These are phyloP conservation scores for Clathrus columnatus DNA, from an alignment of 768 basidiomycete genomes.

Conservation along the genomic window DNA sequence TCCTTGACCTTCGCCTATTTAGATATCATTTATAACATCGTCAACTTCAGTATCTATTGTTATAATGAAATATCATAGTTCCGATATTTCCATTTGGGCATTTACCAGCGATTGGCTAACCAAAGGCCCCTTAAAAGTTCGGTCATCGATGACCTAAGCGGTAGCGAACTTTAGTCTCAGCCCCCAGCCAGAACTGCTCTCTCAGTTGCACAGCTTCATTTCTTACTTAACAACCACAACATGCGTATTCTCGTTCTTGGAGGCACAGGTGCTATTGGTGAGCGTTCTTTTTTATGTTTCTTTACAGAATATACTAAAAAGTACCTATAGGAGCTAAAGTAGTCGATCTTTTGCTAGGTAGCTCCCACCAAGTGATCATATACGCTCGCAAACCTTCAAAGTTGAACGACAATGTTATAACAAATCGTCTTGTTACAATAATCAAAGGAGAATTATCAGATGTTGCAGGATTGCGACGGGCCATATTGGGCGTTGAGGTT, in stretches of 20 bases:
- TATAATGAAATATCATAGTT: too few species aligned
- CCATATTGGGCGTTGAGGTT: conserved; percentile 48
- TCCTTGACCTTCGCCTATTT: too few species aligned
- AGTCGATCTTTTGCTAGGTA: conserved; percentile 29
- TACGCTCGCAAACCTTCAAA: conserved; percentile 61
- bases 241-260: neutral
- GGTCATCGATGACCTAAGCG: neutral
- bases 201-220: too few species aligned
- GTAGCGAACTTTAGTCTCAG: neutral
- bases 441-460: conserved; percentile 52
- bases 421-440: conserved; percentile 38
- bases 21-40: too few species aligned
- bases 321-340: neutral
- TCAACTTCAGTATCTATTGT: too few species aligned
- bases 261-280: neutral
- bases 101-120: neutral
- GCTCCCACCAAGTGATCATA: conserved; percentile 41
- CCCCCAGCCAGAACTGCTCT: neutral
- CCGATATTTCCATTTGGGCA: too few species aligned
- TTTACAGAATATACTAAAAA: neutral
- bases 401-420: conserved; percentile 40
- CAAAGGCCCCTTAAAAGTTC: neutral
- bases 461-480: conserved; percentile 36
- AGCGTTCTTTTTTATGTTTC: neutral
- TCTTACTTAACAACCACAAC: neutral